A percentile compares a stretch with the other conserved stretches of the same genome.
Evolutionary conservation across 2,329 filamentous ascomycete species (phyloP).

Genomic region (Drechslerella dactyloides): DNA sequence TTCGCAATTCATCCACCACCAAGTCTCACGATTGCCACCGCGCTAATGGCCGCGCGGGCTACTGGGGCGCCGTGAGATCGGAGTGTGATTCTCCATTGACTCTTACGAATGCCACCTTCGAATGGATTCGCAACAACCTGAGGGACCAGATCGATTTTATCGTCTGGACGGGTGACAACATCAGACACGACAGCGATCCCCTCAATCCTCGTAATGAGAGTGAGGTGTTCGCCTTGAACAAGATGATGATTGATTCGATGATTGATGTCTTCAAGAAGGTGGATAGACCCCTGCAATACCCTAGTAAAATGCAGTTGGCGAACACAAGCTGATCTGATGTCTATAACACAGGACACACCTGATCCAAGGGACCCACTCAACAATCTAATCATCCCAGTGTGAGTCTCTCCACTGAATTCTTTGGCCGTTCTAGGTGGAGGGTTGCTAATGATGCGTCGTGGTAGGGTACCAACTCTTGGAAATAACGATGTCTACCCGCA

Average conservation of each 20-base stretch:
- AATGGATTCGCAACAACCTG: constrained; percentile 81
- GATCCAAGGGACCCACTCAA: constrained; percentile 62
- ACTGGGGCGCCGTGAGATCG: constrained; percentile 82
- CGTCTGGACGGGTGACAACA: constrained; percentile 90
- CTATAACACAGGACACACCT: constrained; percentile 34
- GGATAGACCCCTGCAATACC: too few relatives aligned
- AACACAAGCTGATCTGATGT: constrained; percentile 2
- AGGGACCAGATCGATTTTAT: constrained; percentile 85
- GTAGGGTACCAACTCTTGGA: constrained; percentile 83
- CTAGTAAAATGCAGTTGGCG: background rate
- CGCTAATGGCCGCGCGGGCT: constrained; percentile 75
- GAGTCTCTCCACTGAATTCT: background rate
- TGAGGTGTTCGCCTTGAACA: constrained; percentile 80
- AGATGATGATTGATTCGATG: constrained; percentile 77
- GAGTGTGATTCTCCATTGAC: constrained; percentile 85
- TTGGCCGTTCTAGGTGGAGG: too few relatives aligned
- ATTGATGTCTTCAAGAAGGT: constrained; percentile 70
- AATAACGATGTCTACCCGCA: constrained; percentile 98
- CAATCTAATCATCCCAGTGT: constrained; percentile 70
- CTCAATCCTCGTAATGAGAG: constrained; percentile 73
- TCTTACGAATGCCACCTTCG: constrained; percentile 85
- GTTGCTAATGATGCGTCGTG: too few relatives aligned
- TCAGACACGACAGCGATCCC: constrained; percentile 87
- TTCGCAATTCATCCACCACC: constrained; percentile 70
- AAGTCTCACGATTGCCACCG: constrained; percentile 79